These are phyloP conservation scores for Taphrina flavorubra DNA, from an alignment of 1,139 yeast genomes.

Conservation along the genomic window DNA sequence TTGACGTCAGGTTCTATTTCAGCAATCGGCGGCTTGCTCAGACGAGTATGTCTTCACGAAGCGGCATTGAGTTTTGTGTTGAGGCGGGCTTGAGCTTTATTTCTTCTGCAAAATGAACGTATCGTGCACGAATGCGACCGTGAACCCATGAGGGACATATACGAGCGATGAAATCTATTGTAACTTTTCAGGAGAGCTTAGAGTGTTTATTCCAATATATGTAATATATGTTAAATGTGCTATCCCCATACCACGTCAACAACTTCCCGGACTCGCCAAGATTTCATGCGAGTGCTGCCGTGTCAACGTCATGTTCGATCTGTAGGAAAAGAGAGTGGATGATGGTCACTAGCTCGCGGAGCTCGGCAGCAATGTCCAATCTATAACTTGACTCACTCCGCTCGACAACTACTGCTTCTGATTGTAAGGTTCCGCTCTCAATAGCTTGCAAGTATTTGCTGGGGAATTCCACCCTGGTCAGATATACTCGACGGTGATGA, in stretches of 20 bases:
- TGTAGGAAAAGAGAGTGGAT: conserved; percentile 4
- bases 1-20: no score
- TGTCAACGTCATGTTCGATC: conserved; percentile 8
- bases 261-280: not conserved
- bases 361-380: conserved; percentile 1
- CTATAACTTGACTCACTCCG: conserved; percentile 12
- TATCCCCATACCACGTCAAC: not conserved
- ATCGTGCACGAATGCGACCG: no score
- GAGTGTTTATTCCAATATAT: no score
- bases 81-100: no score
- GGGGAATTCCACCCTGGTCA: conserved; percentile 1
- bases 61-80: no score
- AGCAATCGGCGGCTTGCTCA: no score
- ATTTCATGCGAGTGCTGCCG: not conserved
- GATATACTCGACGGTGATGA: conserved; percentile 5
- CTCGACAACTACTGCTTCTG: conserved; percentile 9
- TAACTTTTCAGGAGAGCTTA: no score
- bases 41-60: no score
- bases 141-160: no score
- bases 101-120: no score
- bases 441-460: not conserved
- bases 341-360: conserved; percentile 3
- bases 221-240: no score
- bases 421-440: not conserved
- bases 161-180: no score